phyloP scores from a whole-genome alignment of 257 asterid genomes.

The Solanum sparsipilum region DNA sequence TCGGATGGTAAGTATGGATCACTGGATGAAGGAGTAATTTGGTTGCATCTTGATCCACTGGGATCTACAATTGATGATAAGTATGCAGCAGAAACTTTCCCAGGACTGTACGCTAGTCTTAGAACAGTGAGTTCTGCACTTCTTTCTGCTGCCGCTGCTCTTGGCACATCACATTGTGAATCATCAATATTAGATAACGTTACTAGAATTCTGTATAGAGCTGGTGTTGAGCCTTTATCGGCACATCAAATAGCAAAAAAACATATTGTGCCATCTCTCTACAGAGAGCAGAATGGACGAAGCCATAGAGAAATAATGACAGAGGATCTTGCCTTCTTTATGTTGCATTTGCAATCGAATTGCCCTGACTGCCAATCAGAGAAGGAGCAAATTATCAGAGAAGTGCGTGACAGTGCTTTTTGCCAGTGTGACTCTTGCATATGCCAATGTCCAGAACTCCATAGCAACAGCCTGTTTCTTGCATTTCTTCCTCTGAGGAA shows the following conservation, averaged over 20 bases:
- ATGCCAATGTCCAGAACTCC: background rate
- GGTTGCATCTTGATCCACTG: constrained; percentile 57
- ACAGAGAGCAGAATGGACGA: constrained; percentile 26
- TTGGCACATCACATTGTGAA: constrained; percentile 30
- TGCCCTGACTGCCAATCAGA: constrained; percentile 54
- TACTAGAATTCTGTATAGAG: constrained; percentile 56
- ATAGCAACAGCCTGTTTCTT: constrained; percentile 75
- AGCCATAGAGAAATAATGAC: constrained; percentile 45
- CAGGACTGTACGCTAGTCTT: constrained; percentile 50
- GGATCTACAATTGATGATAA: constrained; percentile 36
- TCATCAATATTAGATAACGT: constrained; percentile 40
- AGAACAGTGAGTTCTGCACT: constrained; percentile 63
- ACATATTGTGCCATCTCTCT: constrained; percentile 67
- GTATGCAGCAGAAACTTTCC: constrained; percentile 41
- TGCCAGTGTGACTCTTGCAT: background rate
- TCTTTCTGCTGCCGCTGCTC: constrained; percentile 45
- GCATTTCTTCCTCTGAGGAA: constrained; percentile 91
- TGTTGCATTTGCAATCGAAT: constrained; percentile 75
- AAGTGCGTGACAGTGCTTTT: constrained; percentile 45
- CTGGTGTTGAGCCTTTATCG: constrained; percentile 80
- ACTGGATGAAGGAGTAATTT: constrained; percentile 54
- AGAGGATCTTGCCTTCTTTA: constrained; percentile 74
- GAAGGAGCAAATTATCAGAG: constrained; percentile 38
- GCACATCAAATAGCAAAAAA: constrained; percentile 76
- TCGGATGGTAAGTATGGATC: constrained; percentile 69